A percentile compares a stretch with the other conserved stretches of the same genome.
phyloP scores from a whole-genome alignment of 805 yeast genomes.

The Lipomyces anomalus region DNA sequence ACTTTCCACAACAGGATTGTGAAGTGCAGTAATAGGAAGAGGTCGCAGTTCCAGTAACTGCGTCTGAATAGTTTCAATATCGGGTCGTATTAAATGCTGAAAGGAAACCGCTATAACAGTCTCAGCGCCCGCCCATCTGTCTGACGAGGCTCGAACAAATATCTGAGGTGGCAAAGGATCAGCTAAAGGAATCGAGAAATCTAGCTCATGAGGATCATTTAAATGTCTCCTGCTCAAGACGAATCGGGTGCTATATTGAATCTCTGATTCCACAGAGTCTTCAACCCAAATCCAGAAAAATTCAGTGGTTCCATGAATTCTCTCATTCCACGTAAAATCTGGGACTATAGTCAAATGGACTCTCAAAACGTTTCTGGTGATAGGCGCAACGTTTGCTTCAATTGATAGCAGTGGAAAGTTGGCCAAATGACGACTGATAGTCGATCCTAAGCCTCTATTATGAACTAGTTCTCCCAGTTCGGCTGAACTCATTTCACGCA shows the following conservation, averaged over 20 bases:
- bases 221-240: slow-evolving; percentile 57
- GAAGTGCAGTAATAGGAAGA: slow-evolving; percentile 73
- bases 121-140: slow-evolving; percentile 86
- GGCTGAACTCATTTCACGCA: slow-evolving; percentile 63
- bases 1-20: slow-evolving; percentile 57
- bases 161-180: slow-evolving; percentile 91
- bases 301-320: slow-evolving; percentile 75
- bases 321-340: slow-evolving; percentile 80
- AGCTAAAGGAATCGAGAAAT: slow-evolving; percentile 84
- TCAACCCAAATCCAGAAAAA: slow-evolving; percentile 91
- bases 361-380: slow-evolving; percentile 79
- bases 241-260: slow-evolving; percentile 78
- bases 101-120: slow-evolving; percentile 71
- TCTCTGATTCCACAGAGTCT: slow-evolving; percentile 65
- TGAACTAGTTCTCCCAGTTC: slow-evolving; percentile 91
- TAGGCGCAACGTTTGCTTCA: slow-evolving; percentile 80
- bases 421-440: slow-evolving; percentile 53
- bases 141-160: slow-evolving; percentile 71
- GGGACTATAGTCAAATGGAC: slow-evolving; percentile 65
- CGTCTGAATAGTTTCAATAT: slow-evolving; percentile 79
- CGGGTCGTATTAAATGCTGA: slow-evolving; percentile 83
- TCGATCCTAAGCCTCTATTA: slow-evolving; percentile 66
- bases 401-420: slow-evolving; percentile 72
- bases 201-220: slow-evolving; percentile 60
- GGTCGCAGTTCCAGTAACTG: slow-evolving; percentile 77